Evolutionary conservation across 306 rosid species (phyloP).

Genomic region (Luffa acutangula): DNA sequence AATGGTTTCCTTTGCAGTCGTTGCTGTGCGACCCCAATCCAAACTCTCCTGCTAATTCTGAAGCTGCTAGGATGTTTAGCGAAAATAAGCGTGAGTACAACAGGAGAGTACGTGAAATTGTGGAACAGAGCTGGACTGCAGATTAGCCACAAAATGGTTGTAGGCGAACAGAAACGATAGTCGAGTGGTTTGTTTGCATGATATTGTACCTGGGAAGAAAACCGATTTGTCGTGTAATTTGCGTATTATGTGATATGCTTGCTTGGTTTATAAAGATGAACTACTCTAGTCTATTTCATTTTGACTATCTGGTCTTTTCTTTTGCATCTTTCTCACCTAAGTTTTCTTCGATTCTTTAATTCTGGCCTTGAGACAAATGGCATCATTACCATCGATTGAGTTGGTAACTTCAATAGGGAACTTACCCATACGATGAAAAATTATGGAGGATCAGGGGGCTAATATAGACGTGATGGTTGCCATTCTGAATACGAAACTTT

Average conservation of each 20-base stretch:
- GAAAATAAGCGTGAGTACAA: constrained; percentile 94
- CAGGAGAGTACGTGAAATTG: constrained; percentile 72
- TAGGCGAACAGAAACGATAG: constrained; percentile 24
- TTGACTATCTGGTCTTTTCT: background rate
- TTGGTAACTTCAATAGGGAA: background rate
- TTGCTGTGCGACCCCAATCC: constrained; percentile 95
- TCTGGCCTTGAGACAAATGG: background rate
- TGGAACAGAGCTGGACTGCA: constrained; percentile 98
- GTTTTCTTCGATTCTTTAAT: background rate
- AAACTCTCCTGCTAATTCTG: constrained; percentile 93
- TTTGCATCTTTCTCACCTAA: constrained; percentile 4
- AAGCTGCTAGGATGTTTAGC: constrained; percentile 88
- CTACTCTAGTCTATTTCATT: background rate
- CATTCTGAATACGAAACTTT: background rate
- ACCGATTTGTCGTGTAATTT: constrained; percentile 13
- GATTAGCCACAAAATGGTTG: constrained; percentile 32
- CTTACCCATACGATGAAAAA: background rate
- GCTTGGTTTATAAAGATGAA: constrained; percentile 22
- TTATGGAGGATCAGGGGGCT: background rate
- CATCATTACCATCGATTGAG: background rate
- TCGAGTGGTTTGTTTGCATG: constrained; percentile 36
- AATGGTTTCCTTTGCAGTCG: constrained; percentile 37
- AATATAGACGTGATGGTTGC: background rate
- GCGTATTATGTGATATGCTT: constrained; percentile 28
- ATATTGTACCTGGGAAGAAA: constrained; percentile 31